Base-by-base conservation (phyloP, 352 stramenopile species). In the Phytophthora idaei region DNA sequence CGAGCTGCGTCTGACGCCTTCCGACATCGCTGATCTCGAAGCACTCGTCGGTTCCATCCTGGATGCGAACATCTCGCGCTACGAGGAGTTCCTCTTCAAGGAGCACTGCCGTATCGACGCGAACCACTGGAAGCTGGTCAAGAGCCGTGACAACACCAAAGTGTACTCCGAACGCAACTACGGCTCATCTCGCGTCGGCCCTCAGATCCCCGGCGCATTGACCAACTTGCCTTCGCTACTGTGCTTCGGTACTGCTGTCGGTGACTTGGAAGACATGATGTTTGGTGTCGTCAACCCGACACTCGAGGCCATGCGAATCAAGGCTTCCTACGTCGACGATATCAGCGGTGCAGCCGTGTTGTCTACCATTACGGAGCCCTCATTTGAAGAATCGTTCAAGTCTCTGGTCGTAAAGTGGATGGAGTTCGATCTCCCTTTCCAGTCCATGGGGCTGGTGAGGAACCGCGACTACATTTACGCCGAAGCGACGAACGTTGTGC, bases 341-440 rank as follows among this genome's bases (percentile, higher is more conserved):
- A 80, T 86, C 25, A 69, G 74, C 29, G 81, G 85, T 62, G 74
- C 65, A 34, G 69, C 69, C 0, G 77, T 90, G 56, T 51, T 90
- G 17, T 66, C 67, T 0, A 67, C 60, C 1, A 67, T 90, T 12
- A 59, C 70, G 6, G 45, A 73, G 9, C 71, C 81, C 15, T 82
- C 81, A 0, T 47, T 78, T 0, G 72, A 74, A 48, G 66, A 83
- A 14, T 78, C 81, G 5, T 87, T 90, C 59, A 79, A 80, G 51
- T 84, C 78, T 11, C 39, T 90, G 1, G 72, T 77, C 2, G 67
- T 90, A 41, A 90, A 90, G 67, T 90, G 81, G 81, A 75, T 70
- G 59, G 71, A 78, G 49, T 56, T 64, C 46, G 71, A 81, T 29
- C 52, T 69, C 0, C 71, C 70, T 1, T 54, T 74, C 4, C 63